Base-by-base conservation (phyloP, 164 flowering plant species). In the Piper betle region DNA sequence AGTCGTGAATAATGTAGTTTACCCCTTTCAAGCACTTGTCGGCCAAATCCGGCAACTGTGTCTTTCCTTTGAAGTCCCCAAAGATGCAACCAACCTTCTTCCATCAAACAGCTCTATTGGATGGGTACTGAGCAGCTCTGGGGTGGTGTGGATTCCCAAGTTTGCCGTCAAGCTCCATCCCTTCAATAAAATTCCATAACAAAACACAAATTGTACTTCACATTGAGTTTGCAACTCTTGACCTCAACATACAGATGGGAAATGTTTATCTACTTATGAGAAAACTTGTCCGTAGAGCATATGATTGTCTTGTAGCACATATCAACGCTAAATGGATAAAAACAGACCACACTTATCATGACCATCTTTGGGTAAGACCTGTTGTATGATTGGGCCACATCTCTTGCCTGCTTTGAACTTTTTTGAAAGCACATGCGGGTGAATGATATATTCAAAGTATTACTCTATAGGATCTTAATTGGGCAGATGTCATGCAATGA, bases 81-180 rank as follows among this genome's bases (percentile, higher is more conserved):
- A 87, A 87, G 81, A 75, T 9, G 68, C 91, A 0, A 73, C 69
- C 5, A 87, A 71, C 43, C 63, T 72, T 53, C 87, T 67, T 2
- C 95, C 95, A 37, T 72, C 71, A 39, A 87, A 85, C 25, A 87
- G 58, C 67, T 85, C 95, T 91, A 87, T 87, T 11, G 95, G 95
- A 72, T 85, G 95, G 18, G 85, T 59, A 5, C 91, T 91, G 10
- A 87, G 70, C 79, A 78, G 18, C 11, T 66, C 71, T 18, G 96
- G 91, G 9, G 71, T 63, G 17, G 83, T 73, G 71, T 88, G 87
- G 50, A 88, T 68, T 17, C 96, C 96, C 65, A 84, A 50, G 17
- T 84, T 43, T 5, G 84, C 81, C 1, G 91, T 85, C 65, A 77
- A 48, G 0, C 96, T 89, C 89, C 91, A 85, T 1, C 91, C 96